These are phyloP conservation scores for Fusarium nisikadoi DNA, from an alignment of 2,329 filamentous ascomycete genomes.

Conservation along the genomic window DNA sequence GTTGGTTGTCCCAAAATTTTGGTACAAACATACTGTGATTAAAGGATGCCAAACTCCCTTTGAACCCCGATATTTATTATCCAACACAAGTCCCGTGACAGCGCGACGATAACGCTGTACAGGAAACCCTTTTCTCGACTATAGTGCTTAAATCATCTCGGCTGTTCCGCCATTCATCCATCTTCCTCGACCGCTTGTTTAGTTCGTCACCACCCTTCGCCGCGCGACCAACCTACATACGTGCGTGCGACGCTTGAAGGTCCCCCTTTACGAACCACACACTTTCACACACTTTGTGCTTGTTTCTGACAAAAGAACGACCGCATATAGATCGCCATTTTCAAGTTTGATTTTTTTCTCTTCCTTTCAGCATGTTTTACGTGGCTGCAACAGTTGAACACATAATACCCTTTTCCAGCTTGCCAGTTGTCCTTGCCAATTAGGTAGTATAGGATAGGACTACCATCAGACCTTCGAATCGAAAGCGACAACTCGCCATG, in stretches of 20 bases:
- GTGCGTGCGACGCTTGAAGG: slow-evolving; percentile 29
- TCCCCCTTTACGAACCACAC: slow-evolving; percentile 32
- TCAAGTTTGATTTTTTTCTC: background rate
- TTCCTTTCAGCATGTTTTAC: slow-evolving; percentile 40
- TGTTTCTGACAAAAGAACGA: background rate
- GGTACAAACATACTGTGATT: slow-evolving; percentile 1
- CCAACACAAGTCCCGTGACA: slow-evolving; percentile 16
- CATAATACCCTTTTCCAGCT: slow-evolving; percentile 14
- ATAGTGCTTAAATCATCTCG: background rate
- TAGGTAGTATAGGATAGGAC: slow-evolving; percentile 20
- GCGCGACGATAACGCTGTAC: background rate
- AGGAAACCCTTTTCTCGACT: slow-evolving; percentile 1
- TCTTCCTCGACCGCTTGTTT: slow-evolving; percentile 24
- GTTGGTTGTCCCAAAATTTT: slow-evolving; percentile 32
- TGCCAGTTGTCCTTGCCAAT: slow-evolving; percentile 11
- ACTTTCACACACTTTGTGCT: slow-evolving; percentile 11
- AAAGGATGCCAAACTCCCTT: slow-evolving; percentile 2
- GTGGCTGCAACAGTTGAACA: slow-evolving; percentile 26
- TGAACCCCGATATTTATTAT: background rate
- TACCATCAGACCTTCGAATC: slow-evolving; percentile 10
- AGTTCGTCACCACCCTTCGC: slow-evolving; percentile 30
- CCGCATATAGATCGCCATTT: slow-evolving; percentile 1
- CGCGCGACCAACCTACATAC: slow-evolving; percentile 15
- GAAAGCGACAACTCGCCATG: slow-evolving; percentile 33
- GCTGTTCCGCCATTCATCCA: slow-evolving; percentile 5